Percentiles rank a stretch among this genome's conserved stretches.
These are phyloP conservation scores for Aspergillus brunneoviolaceus DNA, from an alignment of 2,329 filamentous ascomycete genomes.

Conservation along the genomic window DNA sequence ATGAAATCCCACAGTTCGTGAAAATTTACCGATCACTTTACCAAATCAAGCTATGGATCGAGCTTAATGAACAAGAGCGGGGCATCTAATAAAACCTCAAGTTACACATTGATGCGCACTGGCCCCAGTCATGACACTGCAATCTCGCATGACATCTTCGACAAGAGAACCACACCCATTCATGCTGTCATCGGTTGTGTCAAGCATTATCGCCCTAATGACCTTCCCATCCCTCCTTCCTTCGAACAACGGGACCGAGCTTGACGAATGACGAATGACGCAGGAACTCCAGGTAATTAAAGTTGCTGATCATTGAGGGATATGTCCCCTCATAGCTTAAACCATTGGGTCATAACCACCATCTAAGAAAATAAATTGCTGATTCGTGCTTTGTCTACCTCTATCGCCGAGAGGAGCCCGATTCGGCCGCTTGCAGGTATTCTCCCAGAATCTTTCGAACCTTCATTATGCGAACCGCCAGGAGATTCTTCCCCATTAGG, in stretches of 20 bases:
- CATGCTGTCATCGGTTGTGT: neutral
- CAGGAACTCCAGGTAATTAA: slow-evolving; percentile 24
- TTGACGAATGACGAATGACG: slow-evolving; percentile 13
- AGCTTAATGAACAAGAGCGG: neutral
- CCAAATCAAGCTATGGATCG: neutral
- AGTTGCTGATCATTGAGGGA: slow-evolving; percentile 20
- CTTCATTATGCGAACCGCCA: slow-evolving; percentile 2
- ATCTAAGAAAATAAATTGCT: neutral
- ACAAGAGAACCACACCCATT: neutral
- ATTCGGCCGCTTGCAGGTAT: slow-evolving; percentile 9
- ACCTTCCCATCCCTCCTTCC: neutral
- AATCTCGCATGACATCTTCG: slow-evolving; percentile 20
- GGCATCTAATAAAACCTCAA: slow-evolving; percentile 14
- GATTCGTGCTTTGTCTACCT: slow-evolving; percentile 1
- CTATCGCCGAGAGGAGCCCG: slow-evolving; percentile 4
- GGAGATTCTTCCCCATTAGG: slow-evolving; percentile 1
- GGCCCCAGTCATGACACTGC: slow-evolving; percentile 19
- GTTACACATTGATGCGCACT: slow-evolving; percentile 7
- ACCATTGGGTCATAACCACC: slow-evolving; percentile 4
- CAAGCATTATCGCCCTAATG: slow-evolving; percentile 1
- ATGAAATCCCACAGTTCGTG: neutral
- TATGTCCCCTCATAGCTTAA: slow-evolving; percentile 18
- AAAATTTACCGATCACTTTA: neutral
- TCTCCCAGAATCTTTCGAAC: slow-evolving; percentile 4
- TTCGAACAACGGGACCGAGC: slow-evolving; percentile 13